phyloP scores from a whole-genome alignment of 495 filamentous ascomycete genomes.

The Thermothielavioides terrestris region DNA sequence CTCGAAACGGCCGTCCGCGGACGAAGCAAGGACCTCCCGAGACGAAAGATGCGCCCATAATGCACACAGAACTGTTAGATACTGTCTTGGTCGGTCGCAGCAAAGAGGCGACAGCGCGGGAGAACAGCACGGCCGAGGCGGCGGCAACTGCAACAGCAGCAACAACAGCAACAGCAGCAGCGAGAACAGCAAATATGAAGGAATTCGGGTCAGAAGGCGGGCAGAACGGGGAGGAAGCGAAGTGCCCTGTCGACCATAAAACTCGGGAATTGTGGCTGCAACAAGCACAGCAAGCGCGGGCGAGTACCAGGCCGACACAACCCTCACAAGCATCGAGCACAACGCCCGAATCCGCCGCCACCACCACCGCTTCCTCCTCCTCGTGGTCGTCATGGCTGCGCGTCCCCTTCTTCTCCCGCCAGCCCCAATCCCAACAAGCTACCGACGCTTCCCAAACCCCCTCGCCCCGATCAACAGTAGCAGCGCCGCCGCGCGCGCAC shows the following conservation, averaged over 20 bases:
- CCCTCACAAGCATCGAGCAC: slow-evolving; percentile 1
- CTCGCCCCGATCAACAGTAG: too few relatives aligned
- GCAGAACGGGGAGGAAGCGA: slow-evolving; percentile 24
- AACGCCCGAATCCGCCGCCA: too few relatives aligned
- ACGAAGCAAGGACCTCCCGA: background rate
- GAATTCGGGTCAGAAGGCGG: background rate
- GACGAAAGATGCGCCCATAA: slow-evolving; percentile 19
- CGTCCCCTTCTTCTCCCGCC: slow-evolving; percentile 15
- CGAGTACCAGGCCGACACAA: background rate
- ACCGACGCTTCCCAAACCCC: too few relatives aligned
- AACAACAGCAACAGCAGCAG: background rate
- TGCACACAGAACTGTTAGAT: slow-evolving; percentile 26
- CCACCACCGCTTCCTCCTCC: slow-evolving; percentile 1
- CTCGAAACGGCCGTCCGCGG: too few relatives aligned
- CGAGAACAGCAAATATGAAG: background rate
- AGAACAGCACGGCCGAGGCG: background rate
- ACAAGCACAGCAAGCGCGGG: slow-evolving; percentile 27
- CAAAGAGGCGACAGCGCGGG: slow-evolving; percentile 9
- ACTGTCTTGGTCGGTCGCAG: slow-evolving; percentile 27
- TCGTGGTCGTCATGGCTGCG: slow-evolving; percentile 25
- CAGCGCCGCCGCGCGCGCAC: slow-evolving; percentile 27
- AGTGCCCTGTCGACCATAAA: slow-evolving; percentile 83
- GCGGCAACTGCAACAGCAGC: background rate
- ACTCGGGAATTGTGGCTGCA: slow-evolving; percentile 75
- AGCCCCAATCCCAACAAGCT: slow-evolving; percentile 20